Percentiles rank a stretch among this genome's conserved stretches.
phyloP scores from a whole-genome alignment of 2,329 filamentous ascomycete species.

The Emydomyces testavorans region DNA sequence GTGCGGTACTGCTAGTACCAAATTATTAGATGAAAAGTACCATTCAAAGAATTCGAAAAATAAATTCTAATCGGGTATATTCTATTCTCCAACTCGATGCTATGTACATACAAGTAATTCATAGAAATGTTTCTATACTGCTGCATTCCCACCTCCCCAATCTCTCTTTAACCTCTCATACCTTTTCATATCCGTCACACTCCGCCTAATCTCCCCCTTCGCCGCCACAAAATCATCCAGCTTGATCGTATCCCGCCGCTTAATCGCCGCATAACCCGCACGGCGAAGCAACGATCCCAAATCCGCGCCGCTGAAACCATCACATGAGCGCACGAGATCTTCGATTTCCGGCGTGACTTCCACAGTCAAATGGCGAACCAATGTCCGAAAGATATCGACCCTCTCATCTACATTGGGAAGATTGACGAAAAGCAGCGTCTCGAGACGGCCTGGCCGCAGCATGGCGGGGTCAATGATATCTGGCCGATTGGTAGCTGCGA shows the following conservation, averaged over 20 bases:
- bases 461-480: conserved; percentile 96
- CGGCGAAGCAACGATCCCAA: conserved; percentile 47
- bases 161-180: conserved; percentile 45
- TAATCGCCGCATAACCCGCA: conserved; percentile 48
- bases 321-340: conserved; percentile 58
- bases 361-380: conserved; percentile 42
- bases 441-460: conserved; percentile 79
- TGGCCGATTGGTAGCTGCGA: conserved; percentile 87
- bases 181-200: conserved; percentile 46
- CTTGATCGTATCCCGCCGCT: conserved; percentile 38
- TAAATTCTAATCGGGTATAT: conserved; percentile 1
- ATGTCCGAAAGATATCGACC: conserved; percentile 69
- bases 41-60: not conserved
- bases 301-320: conserved; percentile 65
- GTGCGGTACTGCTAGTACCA: too few species aligned
- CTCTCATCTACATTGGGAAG: conserved; percentile 68
- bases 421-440: conserved; percentile 80
- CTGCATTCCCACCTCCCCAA: conserved; percentile 33
- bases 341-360: conserved; percentile 47
- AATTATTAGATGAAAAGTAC: not conserved
- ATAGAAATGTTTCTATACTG: not conserved
- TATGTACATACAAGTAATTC: conserved; percentile 1
- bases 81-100: not conserved
- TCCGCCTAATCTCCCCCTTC: conserved; percentile 34
- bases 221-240: conserved; percentile 35